Conservation (phyloP, 2,329 filamentous ascomycete species). For the Drechslerella stenobrocha region DNA sequence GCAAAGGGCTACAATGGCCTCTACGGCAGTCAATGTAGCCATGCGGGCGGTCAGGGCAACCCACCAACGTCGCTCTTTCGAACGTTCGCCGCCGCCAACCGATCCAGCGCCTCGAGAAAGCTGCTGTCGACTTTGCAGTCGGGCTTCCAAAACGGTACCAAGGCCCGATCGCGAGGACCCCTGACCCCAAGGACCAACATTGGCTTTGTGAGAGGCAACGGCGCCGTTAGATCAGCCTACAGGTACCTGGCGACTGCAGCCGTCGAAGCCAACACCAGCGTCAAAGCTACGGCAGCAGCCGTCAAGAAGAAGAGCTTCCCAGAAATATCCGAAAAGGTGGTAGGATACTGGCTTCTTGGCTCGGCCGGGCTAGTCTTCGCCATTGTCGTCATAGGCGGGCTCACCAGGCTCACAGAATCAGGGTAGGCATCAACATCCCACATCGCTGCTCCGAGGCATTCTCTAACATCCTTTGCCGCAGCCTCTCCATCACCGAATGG, state of each 20-base stretch:
- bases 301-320: conserved; percentile 54
- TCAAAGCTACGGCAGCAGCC: not conserved
- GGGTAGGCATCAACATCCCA: conserved; percentile 64
- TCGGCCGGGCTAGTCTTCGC: conserved; percentile 94
- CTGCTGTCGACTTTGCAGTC: conserved; percentile 19
- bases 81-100: conserved; percentile 4
- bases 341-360: conserved; percentile 89
- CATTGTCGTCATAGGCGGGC: conserved; percentile 90
- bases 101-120: conserved; percentile 21
- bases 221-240: conserved; percentile 18
- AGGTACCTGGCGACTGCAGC: conserved; percentile 15
- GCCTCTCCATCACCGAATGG: conserved; percentile 98
- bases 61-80: not conserved
- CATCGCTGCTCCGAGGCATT: not conserved
- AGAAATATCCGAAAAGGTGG: conserved; percentile 70
- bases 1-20: conserved; percentile 38
- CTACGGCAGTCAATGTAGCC: conserved; percentile 16
- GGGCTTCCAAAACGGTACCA: not conserved
- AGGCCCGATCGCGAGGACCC: not conserved
- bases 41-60: conserved; percentile 23
- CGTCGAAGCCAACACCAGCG: conserved; percentile 3
- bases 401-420: conserved; percentile 93
- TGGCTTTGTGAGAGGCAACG: conserved; percentile 4
- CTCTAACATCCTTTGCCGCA: conserved; percentile 55
- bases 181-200: conserved; percentile 10